Base-by-base conservation (phyloP, 768 basidiomycete genomes). In the Candolleomyces efflorescens region DNA sequence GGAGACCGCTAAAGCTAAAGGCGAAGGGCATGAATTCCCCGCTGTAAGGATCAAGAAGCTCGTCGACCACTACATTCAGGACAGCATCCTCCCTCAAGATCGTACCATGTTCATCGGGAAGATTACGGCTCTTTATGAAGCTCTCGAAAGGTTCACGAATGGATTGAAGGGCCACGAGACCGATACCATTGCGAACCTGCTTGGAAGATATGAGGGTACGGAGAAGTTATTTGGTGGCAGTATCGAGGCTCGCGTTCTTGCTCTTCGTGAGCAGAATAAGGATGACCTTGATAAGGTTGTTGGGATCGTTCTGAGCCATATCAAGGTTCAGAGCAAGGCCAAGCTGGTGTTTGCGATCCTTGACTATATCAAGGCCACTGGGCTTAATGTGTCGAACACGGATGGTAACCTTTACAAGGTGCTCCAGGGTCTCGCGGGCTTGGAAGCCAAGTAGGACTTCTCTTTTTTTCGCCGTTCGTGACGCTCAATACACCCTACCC, bases 221-320 rank as follows among this genome's bases (percentile, higher is more conserved):
- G 96, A 98, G 74, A 90, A 87, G 68, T 73, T 98, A 13, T 99
- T 99, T 66, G 91, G 92, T 44, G 94, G 94, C 43, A 90, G 90
- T 67, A 94, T 97, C 61, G 95, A 98, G 73, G 89, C 92, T 50
- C 86, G 94, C 41, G 88, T 98, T 51, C 79, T 98, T 58, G 82
- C 86, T 52, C 83, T 99, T 41, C 84, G 97, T 55, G 97, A 98
- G 53, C 87, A 94, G 64, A 73, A 95, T 79, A 96, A 95, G 75
- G 92, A 94, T 60, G 81, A 94, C 63, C 84, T 97, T 38, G 94
- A 98, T 71, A 85, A 87, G 58, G 97, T 92, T 36, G 87, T 89
- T 47, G 80, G 80, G 47, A 77, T 95, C 27, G 93, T 98, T 17
- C 81, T 98, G 53, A 96, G 95, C 58, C 97, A 99, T 72, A 92